Base-by-base conservation (phyloP, 768 basidiomycete species). In the Termitomyces bulborhizus region DNA sequence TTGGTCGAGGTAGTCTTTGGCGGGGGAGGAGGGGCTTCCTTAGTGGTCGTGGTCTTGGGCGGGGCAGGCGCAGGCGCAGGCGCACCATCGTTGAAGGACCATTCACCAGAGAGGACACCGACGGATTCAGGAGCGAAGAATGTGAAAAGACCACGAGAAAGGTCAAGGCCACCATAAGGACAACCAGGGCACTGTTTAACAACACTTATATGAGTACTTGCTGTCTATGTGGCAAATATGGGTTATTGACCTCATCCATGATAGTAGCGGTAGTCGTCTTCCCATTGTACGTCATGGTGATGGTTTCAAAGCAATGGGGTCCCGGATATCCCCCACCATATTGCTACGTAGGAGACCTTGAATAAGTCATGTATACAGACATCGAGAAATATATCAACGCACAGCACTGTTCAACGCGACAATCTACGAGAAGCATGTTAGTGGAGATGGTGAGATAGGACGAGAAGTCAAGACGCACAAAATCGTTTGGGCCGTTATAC, bases 241-340 rank as follows among this genome's bases (percentile, higher is more conserved):
- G 7, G 26, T 5, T 31, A 54, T 15, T 40, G 31, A 84, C 86
- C 81, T 78, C 68, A 67, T 91, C 89, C 70, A 76, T 74, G 62
- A 92, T 81, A 1, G 59, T 67, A 4, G 89, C 89, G 1, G 53
- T 53, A 11, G 82, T 71, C 1, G 80, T 79, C 65, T 82, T 84
- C 55, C 88, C 88, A 37, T 74, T 73, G 62, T 75, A 83, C 4
- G 72, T 70, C 69, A 93, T 83, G 9, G 77, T 79, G 60, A 93
- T 85, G 18, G 59, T 62, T 63, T 79, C 70, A 65, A 78, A 79
- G 68, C 90, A 93, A 39, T 82, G 50, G 21, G 82, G 81, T 1
- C 86, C 82, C 5, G 88, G 86, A 66, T 82, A 87, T 6, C 78
- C 77, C 40, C 56, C 56, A 13, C 85, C 85, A 61, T 70, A 88